Base-by-base conservation (phyloP, 1,284 basidiomycete genomes). In the Cystobasidiaceae sp. region DNA sequence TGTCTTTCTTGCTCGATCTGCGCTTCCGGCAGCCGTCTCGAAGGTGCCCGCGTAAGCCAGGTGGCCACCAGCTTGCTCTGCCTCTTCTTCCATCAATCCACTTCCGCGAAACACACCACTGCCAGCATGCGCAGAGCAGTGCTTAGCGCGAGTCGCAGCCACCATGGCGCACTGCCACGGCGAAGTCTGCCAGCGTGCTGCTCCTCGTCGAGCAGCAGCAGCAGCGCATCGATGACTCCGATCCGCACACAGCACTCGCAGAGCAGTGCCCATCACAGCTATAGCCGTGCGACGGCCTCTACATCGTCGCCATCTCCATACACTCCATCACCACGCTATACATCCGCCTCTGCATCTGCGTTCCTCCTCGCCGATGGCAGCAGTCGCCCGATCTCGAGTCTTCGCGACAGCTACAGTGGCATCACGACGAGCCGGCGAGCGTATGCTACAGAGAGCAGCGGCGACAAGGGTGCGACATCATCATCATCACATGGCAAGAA, bases 101-200 rank as follows among this genome's bases (percentile, higher is more conserved):
- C 21, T 7, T 57, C 23, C 8, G 4, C 17, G 5, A 15, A 4
- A 51, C 56, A 59, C 33, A 39, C 33, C 7, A 27, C 48, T 50
- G 50, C 44, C 28, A 61, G 19, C 51, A 64, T 64, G 61, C 61
- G 61, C 46, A 55, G 61, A 56, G 61, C 61, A 34, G 43, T 64
- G 41, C 61, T 37, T 21, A 52, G 50, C 54, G 41, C 61, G 21
- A n/a, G 44, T 32, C 54, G 54, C 21, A 39, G 25, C 23, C 54
- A 56, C 33, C 37, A 27, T 41, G 44, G 37, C 41, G 41, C 54
- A 7, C 54, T 44, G 39, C 54, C n/a, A n/a, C n/a, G n/a, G n/a
- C n/a, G n/a, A n/a, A n/a, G 28, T 33, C 21, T 3, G 17, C 28
- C 19, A 56, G 37, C 41, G 41, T 39, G 37, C 37, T 33, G 37